Percentiles rank a stretch among this genome's conserved stretches.
These are phyloP conservation scores for Kuraishia ogatae DNA, from an alignment of 805 yeast genomes.

Conservation along the genomic window DNA sequence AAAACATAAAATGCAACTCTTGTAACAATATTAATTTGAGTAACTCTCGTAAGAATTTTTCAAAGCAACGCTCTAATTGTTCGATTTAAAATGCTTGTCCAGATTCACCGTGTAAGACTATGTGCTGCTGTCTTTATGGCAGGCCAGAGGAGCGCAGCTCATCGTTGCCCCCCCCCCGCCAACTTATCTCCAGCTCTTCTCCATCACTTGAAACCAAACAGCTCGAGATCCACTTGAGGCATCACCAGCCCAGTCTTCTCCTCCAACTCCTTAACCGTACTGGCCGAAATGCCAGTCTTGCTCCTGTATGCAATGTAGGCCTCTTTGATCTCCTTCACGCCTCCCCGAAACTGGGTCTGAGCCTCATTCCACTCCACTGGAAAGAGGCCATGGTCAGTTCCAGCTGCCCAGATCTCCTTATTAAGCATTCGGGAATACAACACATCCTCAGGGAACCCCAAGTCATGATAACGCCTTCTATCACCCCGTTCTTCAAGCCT, in stretches of 20 bases:
- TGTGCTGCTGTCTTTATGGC: too few species aligned
- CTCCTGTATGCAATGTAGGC: conserved; percentile 30
- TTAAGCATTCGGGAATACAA: conserved; percentile 36
- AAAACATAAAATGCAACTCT: too few species aligned
- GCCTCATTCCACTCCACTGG: conserved; percentile 47
- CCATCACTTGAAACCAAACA: conserved; percentile 1
- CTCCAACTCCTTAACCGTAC: conserved; percentile 28
- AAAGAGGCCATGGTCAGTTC: conserved; percentile 32
- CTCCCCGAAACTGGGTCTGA: conserved; percentile 32
- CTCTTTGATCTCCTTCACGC: conserved; percentile 34
- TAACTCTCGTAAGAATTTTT: too few species aligned
- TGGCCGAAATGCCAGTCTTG: conserved; percentile 29
- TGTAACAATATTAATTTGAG: too few species aligned
- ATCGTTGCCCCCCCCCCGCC: too few species aligned
- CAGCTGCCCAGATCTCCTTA: conserved; percentile 22
- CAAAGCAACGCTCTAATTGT: too few species aligned
- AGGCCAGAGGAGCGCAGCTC: too few species aligned
- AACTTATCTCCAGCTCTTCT: not conserved
- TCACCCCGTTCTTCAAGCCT: conserved; percentile 33
- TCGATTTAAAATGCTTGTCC: too few species aligned
- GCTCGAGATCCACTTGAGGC: conserved; percentile 15
- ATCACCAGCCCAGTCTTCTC: conserved; percentile 26
- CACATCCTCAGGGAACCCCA: conserved; percentile 48
- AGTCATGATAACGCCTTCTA: conserved; percentile 36
- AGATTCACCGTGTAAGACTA: too few species aligned